phyloP scores from a whole-genome alignment of 164 flowering plant genomes.

The Malania oleifera region DNA sequence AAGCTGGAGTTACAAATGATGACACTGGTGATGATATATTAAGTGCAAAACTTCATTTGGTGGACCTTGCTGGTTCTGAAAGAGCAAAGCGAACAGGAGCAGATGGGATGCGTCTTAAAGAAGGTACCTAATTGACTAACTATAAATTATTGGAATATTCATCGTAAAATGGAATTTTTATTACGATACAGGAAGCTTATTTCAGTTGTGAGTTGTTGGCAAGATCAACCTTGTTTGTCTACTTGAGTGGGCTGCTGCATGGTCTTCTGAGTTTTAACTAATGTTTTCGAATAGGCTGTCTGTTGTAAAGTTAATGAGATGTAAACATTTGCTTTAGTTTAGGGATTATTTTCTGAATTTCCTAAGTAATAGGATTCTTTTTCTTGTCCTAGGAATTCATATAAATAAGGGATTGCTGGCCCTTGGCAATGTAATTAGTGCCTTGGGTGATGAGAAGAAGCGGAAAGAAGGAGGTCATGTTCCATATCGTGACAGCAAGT shows the following conservation, averaged over 20 bases:
- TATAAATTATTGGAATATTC: neutral
- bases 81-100: slow-evolving; percentile 95
- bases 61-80: slow-evolving; percentile 98
- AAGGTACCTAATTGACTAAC: slow-evolving; percentile 47
- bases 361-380: neutral
- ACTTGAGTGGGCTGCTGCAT: neutral
- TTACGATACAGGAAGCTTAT: neutral
- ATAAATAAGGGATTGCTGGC: slow-evolving; percentile 91
- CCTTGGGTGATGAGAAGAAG: slow-evolving; percentile 98
- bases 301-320: neutral
- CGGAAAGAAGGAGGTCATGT: slow-evolving; percentile 96
- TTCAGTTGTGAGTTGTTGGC: neutral
- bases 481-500: slow-evolving; percentile 97
- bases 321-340: neutral
- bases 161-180: too few relatives aligned
- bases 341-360: neutral
- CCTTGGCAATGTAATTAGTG: slow-evolving; percentile 99
- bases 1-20: slow-evolving; percentile 28
- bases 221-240: neutral
- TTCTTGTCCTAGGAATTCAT: slow-evolving; percentile 60
- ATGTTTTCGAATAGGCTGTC: neutral
- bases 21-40: slow-evolving; percentile 70
- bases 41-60: slow-evolving; percentile 89
- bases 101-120: slow-evolving; percentile 88
- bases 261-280: neutral